Evolutionary conservation across 768 basidiomycete species (phyloP), one percentile per base, ranked within the genome.

Genomic region (Russula lepida): DNA sequence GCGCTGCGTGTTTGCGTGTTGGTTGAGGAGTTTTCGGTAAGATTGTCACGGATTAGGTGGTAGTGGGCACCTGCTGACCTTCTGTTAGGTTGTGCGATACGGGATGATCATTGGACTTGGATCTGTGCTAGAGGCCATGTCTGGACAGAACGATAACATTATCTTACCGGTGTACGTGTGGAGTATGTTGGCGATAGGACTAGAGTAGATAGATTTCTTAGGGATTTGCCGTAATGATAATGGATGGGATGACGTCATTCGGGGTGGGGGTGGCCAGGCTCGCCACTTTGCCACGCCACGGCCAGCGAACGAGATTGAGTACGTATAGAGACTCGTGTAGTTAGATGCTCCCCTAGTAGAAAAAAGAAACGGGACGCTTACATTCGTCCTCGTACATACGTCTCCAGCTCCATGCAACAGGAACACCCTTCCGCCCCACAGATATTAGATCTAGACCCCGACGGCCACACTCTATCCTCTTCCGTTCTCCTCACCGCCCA

Each of bases 111-210:
- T 85, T 30, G 72, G 74, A n/a, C 69, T 89, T 44, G 79, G 89
- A 4, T 84, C 85, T 3, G 71, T 91, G 46, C 78, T 98, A 65
- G 97, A 99, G 74, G 97, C 93, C 17, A 73, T 94, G 59, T 92
- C 92, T 21, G 87, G 88, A 70, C 97, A 99, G 75, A 98, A 98
- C 74, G 97, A 99, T 74, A 99, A 99, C 74, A 78, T 99, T 66
- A 92, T 91, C 44, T 77, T 99, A 64, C 95, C 97, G n/a, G 75
- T 98, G 73, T 98, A 88, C 72, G 85, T 95, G 77, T 99, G 94
- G 93, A 88, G 89, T 70, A 78, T 92, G 75, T 93, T 53, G 56
- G 64, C 33, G 64, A 62, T 62, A 30, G 60, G 60, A 25, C 33
- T 62, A 39, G 13, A 5, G 5, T 4, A 35, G 55, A 27, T 44